Evolutionary conservation across 441 rosid species (phyloP).

Genomic region (Theobroma grandiflorum): DNA sequence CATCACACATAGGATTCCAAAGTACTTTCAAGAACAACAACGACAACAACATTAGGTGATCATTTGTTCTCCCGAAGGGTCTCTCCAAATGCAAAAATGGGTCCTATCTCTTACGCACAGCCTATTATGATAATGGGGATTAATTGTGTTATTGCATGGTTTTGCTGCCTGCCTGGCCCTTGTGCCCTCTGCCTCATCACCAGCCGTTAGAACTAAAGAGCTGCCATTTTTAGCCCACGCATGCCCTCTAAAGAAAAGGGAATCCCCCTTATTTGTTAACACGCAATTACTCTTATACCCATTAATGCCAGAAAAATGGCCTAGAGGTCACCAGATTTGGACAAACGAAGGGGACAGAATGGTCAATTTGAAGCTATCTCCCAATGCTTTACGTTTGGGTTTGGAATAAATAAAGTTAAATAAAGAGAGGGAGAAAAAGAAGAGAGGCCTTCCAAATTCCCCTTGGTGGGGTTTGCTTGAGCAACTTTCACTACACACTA

Average conservation of each 20-base stretch:
- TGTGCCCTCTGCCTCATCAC: constrained; percentile 12
- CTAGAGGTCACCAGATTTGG: neutral
- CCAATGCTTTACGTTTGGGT: constrained; percentile 56
- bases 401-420: constrained; percentile 52
- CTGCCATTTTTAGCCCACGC: constrained; percentile 33
- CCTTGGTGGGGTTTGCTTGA: constrained; percentile 55
- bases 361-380: constrained; percentile 27
- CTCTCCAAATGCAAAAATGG: constrained; percentile 23
- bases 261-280: constrained; percentile 20
- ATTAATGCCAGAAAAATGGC: neutral
- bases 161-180: neutral
- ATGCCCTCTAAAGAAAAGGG: constrained; percentile 28
- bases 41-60: neutral
- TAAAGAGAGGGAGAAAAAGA: constrained; percentile 25
- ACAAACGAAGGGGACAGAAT: constrained; percentile 32
- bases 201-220: constrained; percentile 17
- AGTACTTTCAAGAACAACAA: constrained; percentile 15
- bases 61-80: constrained; percentile 10
- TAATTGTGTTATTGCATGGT: constrained; percentile 33
- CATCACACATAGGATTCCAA: constrained; percentile 53
- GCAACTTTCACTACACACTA: constrained; percentile 46
- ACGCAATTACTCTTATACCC: constrained; percentile 27
- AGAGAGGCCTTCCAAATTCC: constrained; percentile 49
- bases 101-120: constrained; percentile 19
- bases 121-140: constrained; percentile 3